These are phyloP conservation scores for Spergularia azorica DNA, from an alignment of 179 eudicot genomes.

Conservation along the genomic window DNA sequence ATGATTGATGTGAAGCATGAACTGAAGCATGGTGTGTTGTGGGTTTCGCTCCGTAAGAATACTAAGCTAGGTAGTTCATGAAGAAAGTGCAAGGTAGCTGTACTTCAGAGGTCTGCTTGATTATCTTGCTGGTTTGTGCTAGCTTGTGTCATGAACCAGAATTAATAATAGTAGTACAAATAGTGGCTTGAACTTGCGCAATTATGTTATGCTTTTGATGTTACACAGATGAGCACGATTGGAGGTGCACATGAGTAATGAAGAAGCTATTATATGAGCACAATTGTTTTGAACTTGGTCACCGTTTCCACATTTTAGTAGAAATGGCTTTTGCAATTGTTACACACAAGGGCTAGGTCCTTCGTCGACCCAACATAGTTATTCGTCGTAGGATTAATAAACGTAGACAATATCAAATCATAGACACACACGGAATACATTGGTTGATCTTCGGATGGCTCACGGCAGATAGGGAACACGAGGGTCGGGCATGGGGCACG, in stretches of 20 bases:
- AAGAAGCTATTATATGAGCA: not conserved
- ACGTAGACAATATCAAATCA: too few species aligned
- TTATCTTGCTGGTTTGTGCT: not conserved
- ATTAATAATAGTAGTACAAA: not conserved
- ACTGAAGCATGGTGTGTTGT: conserved; percentile 11
- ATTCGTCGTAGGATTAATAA: too few species aligned
- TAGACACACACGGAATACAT: too few species aligned
- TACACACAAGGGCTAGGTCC: too few species aligned
- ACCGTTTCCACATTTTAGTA: too few species aligned
- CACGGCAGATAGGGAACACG: too few species aligned
- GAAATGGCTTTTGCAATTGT: too few species aligned
- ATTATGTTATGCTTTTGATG: not conserved
- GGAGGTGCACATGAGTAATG: not conserved
- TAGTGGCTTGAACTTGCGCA: not conserved
- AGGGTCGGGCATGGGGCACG: too few species aligned
- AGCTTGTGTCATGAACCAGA: not conserved
- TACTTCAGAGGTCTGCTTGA: not conserved
- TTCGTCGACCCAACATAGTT: too few species aligned
- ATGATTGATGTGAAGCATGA: conserved; percentile 1
- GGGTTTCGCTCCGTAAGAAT: not conserved
- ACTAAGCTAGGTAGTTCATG: not conserved
- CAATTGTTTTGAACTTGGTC: too few species aligned
- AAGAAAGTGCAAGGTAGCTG: not conserved
- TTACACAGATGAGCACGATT: not conserved
- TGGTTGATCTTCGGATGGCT: too few species aligned